Base-by-base conservation (phyloP, 2,329 filamentous ascomycete species). In the Trichoderma afroharzianum region DNA sequence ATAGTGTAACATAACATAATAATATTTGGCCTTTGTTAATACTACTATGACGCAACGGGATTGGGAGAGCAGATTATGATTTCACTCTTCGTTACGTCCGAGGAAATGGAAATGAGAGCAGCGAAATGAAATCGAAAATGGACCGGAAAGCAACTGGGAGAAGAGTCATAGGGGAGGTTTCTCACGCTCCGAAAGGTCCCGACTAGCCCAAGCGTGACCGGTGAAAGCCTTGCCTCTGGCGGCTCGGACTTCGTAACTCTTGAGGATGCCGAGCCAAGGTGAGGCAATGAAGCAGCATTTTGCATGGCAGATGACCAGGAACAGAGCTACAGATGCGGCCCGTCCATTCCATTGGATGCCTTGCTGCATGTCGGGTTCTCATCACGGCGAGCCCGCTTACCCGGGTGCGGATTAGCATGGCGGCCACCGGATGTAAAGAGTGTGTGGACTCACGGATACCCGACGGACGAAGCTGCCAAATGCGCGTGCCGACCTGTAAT, bases 401-500 rank as follows among this genome's bases (percentile, higher is more conserved):
- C 55, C 66, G n/a, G 66, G 39, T 61, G 66, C 36, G 66, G 57
- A 61, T 68, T 68, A 68, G 64, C 64, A 68, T n/a, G 12, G 53
- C 47, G 47, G 47, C 9, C 12, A 11, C 43, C 43, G 47, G 47
- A 53, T 53, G 43, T 50, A 21, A 14, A 53, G n/a, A 53, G 47
- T 53, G 47, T 53, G 47, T 53, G 47, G 47, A 53, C 47, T 53
- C 47, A 24, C 47, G 47, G 63, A 33, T 64, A 36, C 30, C 63
- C 63, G 63, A 64, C n/a, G 32, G 63, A 64, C n/a, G 32, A 32
- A 57, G 32, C 58, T 62, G 57, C 18, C 32, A 55, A 32, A 32
- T 50, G 24, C 6, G 63, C 43, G 43, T 6, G n/a, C 63, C 47
- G 63, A 64, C 43, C 26, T 64, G 63, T 64, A 55, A 64, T 33